These are phyloP conservation scores for Phytophthora megakarya DNA, from an alignment of 352 stramenopile genomes.

Conservation along the genomic window DNA sequence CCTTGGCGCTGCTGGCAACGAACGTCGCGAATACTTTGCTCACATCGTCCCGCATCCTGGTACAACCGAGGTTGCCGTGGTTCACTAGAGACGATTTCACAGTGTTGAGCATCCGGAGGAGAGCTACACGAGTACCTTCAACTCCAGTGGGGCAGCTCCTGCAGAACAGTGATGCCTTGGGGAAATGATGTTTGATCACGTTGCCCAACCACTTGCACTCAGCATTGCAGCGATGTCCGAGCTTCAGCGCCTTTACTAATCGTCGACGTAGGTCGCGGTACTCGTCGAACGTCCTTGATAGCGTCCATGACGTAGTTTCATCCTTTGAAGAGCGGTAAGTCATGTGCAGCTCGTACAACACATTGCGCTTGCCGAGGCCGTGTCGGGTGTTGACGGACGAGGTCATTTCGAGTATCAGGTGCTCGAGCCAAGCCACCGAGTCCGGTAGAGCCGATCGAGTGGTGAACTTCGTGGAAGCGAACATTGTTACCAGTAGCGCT, in stretches of 20 bases:
- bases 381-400: constrained; percentile 14
- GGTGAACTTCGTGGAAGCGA: constrained; percentile 13
- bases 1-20: constrained; percentile 18
- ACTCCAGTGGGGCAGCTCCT: constrained; percentile 31
- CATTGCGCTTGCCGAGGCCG: constrained; percentile 30
- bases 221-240: constrained; percentile 57
- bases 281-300: constrained; percentile 42
- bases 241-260: constrained; percentile 44
- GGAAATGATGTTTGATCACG: constrained; percentile 63
- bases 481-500: constrained; percentile 24
- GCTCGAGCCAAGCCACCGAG: constrained; percentile 40
- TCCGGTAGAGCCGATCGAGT: constrained; percentile 25
- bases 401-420: constrained; percentile 38
- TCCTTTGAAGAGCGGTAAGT: constrained; percentile 32
- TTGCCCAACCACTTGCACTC: constrained; percentile 67
- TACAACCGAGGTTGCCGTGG: constrained; percentile 40
- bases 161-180: constrained; percentile 43
- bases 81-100: constrained; percentile 43
- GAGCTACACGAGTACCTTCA: constrained; percentile 31
- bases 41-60: constrained; percentile 34
- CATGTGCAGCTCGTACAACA: constrained; percentile 42
- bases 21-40: constrained; percentile 37
- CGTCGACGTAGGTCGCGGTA: constrained; percentile 46
- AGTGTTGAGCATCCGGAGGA: constrained; percentile 41
- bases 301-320: constrained; percentile 36